Evolutionary conservation across 495 filamentous ascomycete species (phyloP).

Genomic region (Aspergillus leporis): DNA sequence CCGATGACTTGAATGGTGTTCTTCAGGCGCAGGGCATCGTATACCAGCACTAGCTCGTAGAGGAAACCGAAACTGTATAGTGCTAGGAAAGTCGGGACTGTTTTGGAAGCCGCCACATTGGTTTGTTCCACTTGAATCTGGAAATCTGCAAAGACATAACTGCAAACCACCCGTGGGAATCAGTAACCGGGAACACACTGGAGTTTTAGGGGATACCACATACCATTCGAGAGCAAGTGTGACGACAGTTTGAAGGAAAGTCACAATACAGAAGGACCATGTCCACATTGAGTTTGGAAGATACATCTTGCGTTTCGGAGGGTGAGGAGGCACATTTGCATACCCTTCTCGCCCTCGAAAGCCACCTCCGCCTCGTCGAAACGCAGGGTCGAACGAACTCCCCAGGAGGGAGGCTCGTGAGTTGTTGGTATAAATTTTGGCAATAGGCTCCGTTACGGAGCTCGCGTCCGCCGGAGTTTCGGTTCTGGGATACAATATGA

Average conservation of each 20-base stretch:
- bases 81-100: slow-evolving; percentile 85
- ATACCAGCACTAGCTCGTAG: slow-evolving; percentile 85
- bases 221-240: slow-evolving; percentile 85
- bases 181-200: background rate
- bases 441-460: slow-evolving; percentile 48
- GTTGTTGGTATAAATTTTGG: slow-evolving; percentile 63
- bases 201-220: slow-evolving; percentile 31
- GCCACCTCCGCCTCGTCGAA: slow-evolving; percentile 44
- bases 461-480: slow-evolving; percentile 31
- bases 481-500: slow-evolving; percentile 38
- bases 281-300: slow-evolving; percentile 82
- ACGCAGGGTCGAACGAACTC: slow-evolving; percentile 54
- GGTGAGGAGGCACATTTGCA: slow-evolving; percentile 32
- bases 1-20: slow-evolving; percentile 99
- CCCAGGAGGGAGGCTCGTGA: slow-evolving; percentile 66
- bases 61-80: slow-evolving; percentile 97
- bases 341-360: slow-evolving; percentile 60
- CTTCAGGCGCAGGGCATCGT: slow-evolving; percentile 89
- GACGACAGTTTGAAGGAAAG: slow-evolving; percentile 73
- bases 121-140: slow-evolving; percentile 66
- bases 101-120: slow-evolving; percentile 52
- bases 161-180: slow-evolving; percentile 21
- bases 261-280: slow-evolving; percentile 76
- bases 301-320: slow-evolving; percentile 54
- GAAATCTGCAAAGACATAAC: slow-evolving; percentile 52